Evolutionary conservation across 306 rosid species (phyloP).

Genomic region (Benincasa hispida): DNA sequence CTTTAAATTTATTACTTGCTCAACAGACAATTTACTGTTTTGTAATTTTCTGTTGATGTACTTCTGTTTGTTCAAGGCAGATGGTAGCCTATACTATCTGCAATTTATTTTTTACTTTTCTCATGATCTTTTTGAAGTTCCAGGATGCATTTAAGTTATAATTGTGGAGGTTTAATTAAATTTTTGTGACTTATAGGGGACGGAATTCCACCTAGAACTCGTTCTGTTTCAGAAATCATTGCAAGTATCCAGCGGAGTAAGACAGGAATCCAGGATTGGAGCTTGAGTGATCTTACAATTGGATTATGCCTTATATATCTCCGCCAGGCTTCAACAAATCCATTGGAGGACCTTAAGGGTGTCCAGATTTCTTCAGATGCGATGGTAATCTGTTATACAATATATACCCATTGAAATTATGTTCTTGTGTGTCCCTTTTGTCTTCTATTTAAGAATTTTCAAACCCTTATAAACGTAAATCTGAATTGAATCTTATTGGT

Average conservation of each 20-base stretch:
- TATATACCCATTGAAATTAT: conserved; percentile 1
- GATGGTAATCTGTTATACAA: conserved; percentile 30
- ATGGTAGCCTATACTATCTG: not conserved
- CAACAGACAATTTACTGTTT: not conserved
- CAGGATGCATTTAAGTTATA: not conserved
- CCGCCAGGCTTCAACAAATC: conserved; percentile 66
- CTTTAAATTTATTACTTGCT: too few relatives aligned
- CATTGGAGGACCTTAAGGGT: conserved; percentile 54
- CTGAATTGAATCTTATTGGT: not conserved
- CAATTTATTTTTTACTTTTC: not conserved
- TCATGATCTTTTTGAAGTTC: not conserved
- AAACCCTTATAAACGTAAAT: not conserved
- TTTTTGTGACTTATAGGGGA: conserved; percentile 34
- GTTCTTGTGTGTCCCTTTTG: not conserved
- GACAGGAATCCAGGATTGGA: conserved; percentile 86
- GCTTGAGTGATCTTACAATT: conserved; percentile 83
- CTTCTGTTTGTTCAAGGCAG: not conserved
- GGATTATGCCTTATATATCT: conserved; percentile 87
- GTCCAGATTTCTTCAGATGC: conserved; percentile 57
- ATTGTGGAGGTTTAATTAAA: conserved; percentile 10
- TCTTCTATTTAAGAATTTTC: not conserved
- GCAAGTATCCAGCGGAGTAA: conserved; percentile 67
- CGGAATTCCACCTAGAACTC: conserved; percentile 40
- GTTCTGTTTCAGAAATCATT: conserved; percentile 67
- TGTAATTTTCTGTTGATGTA: not conserved